Evolutionary conservation across 148 eudicot genomes (phyloP), one percentile per base, ranked within the genome.

Genomic region (Chenopodium suecicum): DNA sequence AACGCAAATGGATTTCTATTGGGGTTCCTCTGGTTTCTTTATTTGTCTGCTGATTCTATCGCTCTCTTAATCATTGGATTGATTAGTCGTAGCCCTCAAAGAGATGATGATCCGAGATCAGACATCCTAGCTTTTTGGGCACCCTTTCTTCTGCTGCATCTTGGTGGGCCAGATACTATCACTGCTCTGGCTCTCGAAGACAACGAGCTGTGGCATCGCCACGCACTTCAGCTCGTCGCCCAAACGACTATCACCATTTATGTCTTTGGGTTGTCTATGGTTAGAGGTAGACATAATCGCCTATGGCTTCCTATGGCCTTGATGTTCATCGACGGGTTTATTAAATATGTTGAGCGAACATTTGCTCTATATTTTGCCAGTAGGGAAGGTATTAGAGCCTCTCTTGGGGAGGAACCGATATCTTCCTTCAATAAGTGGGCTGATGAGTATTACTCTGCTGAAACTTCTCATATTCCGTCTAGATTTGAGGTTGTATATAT

Each of bases 151-250:
- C 72, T 78, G 4, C 10, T 78, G 4, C 80, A 78, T 27, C 80
- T 78, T 11, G 80, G 80, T 1, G 80, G 80, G 0, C 71, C 80
- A 0, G 80, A 78, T 73, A 64, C 80, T 1, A 78, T 78, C 31
- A 78, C 80, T 16, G 80, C 80, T 44, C 73, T 78, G 13, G 72
- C 80, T 0, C 2, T 78, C 3, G 80, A 60, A 8, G 65, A 60
- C 4, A 60, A 60, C 8, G 23, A 60, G 65, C 60, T 54, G 0
- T 54, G 60, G 60, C 16, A 54, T 54, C 60, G 60, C 3, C 60
- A 54, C 0, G 60, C 60, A 0, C 60, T 54, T 10, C 60, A 54
- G 3, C 60, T 54, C 20, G 4, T 17, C 14, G 1, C 60, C 16
- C 60, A 54, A 16, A 17, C 14, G 3, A 4, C 2, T 0, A 2